Conservation (phyloP, 129 eudicot species). For the Pseudognaphalium luteoalbum region DNA sequence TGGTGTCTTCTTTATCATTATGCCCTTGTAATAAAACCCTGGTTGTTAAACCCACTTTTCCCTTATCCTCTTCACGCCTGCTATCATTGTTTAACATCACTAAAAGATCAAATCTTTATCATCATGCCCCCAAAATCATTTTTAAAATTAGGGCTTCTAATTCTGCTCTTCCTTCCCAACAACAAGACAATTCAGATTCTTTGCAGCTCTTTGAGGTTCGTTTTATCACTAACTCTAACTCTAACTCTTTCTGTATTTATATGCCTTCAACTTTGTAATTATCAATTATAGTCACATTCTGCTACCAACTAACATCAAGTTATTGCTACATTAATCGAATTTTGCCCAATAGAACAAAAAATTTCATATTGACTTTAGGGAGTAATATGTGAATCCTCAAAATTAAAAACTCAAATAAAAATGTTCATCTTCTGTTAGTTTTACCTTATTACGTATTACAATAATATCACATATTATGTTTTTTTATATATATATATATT, state of each 20-base stretch:
- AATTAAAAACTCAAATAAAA: no score
- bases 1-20: slow-evolving; percentile 8
- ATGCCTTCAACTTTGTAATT: neutral
- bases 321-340: neutral
- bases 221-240: neutral
- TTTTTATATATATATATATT: no score
- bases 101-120: slow-evolving; percentile 4
- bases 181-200: slow-evolving; percentile 34
- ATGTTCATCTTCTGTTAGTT: neutral
- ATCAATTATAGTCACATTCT: no score
- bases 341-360: neutral
- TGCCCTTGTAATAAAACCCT: slow-evolving; percentile 38
- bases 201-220: slow-evolving; percentile 49
- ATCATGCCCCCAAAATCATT: neutral
- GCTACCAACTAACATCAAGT: neutral
- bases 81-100: neutral
- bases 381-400: neutral
- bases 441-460: neutral
- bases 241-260: neutral
- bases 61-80: slow-evolving; percentile 23
- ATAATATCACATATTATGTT: neutral
- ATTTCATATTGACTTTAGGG: neutral
- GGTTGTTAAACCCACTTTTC: slow-evolving; percentile 23
- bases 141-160: slow-evolving; percentile 41
- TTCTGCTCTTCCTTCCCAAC: slow-evolving; percentile 26